A percentile compares a stretch with the other conserved stretches of the same genome.
Evolutionary conservation across 192 early-diverging fungal genomes (phyloP).

Genomic region (Pecoramyces ruminantium): DNA sequence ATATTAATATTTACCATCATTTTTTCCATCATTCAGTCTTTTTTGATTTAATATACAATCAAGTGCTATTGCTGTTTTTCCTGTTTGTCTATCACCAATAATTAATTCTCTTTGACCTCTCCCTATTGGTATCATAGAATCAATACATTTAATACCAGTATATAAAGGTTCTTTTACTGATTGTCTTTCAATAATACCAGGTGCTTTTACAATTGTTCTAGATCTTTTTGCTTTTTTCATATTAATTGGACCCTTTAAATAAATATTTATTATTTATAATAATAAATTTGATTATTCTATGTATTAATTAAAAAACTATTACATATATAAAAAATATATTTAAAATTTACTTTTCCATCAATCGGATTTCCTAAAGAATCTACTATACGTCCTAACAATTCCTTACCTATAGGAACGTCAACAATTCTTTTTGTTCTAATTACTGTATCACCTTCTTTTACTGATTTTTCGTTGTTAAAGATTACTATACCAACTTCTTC

Average conservation of each 20-base stretch:
- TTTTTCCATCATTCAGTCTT: constrained; percentile 88
- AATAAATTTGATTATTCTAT: neutral
- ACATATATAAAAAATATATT: constrained; percentile 1
- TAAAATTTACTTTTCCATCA: constrained; percentile 75
- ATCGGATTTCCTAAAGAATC: constrained; percentile 99
- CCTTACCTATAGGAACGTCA: constrained; percentile 91
- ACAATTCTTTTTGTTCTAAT: constrained; percentile 98
- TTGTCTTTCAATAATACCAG: constrained; percentile 96
- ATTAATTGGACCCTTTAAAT: constrained; percentile 54
- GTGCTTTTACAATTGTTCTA: constrained; percentile 98
- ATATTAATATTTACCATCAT: constrained; percentile 38
- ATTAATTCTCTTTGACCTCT: constrained; percentile 99
- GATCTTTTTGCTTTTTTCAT: constrained; percentile 54
- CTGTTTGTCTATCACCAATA: constrained; percentile 99
- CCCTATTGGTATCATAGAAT: constrained; percentile 99
- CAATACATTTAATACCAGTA: constrained; percentile 99
- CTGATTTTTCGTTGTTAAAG: constrained; percentile 99
- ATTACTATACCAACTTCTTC: constrained; percentile 99
- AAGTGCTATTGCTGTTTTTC: constrained; percentile 96
- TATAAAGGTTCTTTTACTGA: constrained; percentile 99
- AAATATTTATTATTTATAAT: neutral
- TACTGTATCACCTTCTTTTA: constrained; percentile 99
- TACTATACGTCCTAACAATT: constrained; percentile 92
- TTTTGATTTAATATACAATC: constrained; percentile 99
- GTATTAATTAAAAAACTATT: neutral